Evolutionary conservation across 441 rosid genomes (phyloP).

Genomic region (Pelargonium australe): DNA sequence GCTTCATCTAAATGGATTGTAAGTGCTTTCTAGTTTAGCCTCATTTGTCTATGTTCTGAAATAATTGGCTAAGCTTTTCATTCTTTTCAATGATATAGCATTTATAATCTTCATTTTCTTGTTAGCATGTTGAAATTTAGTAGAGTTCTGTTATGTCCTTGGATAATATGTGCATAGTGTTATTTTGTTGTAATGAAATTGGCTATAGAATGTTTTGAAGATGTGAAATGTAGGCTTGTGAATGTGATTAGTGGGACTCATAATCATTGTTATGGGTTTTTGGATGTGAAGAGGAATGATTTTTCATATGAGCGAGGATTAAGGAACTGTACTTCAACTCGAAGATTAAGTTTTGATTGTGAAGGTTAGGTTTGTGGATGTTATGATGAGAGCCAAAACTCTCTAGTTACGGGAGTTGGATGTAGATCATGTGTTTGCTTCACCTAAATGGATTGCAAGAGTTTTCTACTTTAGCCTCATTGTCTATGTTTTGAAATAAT

Average conservation of each 20-base stretch:
- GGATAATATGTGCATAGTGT: too few species aligned
- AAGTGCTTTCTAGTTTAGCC: background rate
- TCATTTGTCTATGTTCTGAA: background rate
- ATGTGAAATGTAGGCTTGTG: too few species aligned
- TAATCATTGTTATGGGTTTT: too few species aligned
- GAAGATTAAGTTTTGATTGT: background rate
- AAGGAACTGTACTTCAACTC: background rate
- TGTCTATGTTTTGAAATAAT: background rate
- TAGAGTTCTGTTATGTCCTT: too few species aligned
- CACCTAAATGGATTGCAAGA: background rate
- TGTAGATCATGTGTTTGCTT: background rate
- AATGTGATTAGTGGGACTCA: too few species aligned
- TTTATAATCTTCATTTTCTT: too few species aligned
- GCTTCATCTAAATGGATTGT: background rate
- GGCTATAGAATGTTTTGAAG: too few species aligned
- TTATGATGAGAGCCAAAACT: constrained; percentile 24
- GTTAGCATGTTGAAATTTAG: too few species aligned
- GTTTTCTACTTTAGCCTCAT: too few species aligned
- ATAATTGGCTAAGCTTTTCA: background rate
- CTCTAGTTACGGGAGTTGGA: constrained; percentile 31
- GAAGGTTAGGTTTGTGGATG: background rate
- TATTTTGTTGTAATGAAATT: too few species aligned
- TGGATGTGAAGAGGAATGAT: constrained; percentile 15
- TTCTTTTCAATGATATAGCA: background rate
- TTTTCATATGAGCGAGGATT: background rate